These are phyloP conservation scores for Trichoderma sp. DNA, from an alignment of 2,329 filamentous ascomycete genomes.

Conservation along the genomic window DNA sequence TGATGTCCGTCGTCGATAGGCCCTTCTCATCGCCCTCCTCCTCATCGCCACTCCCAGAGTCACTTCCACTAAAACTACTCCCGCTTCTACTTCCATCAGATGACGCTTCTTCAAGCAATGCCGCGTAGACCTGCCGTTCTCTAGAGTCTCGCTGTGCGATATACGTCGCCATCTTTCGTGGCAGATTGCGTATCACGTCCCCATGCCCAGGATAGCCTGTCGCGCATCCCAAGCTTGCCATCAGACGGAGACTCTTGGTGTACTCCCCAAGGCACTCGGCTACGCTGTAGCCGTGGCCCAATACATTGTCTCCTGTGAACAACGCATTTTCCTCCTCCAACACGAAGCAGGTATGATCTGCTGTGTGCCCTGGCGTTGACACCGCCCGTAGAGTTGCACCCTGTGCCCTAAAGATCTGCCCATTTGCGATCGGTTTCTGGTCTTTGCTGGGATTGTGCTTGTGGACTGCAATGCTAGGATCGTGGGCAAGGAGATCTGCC, in stretches of 20 bases:
- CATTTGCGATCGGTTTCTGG: neutral
- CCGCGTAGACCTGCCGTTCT: neutral
- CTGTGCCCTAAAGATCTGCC: neutral
- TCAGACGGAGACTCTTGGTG: slow-evolving; percentile 60
- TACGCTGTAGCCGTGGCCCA: slow-evolving; percentile 73
- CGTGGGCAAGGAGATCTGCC: slow-evolving; percentile 52
- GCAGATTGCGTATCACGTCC: slow-evolving; percentile 56
- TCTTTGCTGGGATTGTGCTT: neutral
- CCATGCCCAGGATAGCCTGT: slow-evolving; percentile 65
- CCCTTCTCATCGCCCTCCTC: neutral
- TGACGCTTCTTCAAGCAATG: neutral
- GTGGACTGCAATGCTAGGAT: slow-evolving; percentile 29
- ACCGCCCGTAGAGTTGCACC: slow-evolving; percentile 1
- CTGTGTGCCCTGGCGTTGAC: neutral
- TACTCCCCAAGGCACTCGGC: slow-evolving; percentile 69
- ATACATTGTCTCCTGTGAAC: slow-evolving; percentile 75
- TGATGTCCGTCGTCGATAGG: neutral
- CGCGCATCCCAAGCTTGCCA: slow-evolving; percentile 56
- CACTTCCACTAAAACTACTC: neutral
- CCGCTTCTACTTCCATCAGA: neutral
- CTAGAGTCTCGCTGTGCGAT: neutral
- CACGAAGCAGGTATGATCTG: slow-evolving; percentile 1
- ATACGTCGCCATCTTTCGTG: slow-evolving; percentile 26
- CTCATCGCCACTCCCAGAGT: neutral
- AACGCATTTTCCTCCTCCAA: slow-evolving; percentile 47